Conservation (phyloP, 805 yeast genomes). For the Ogataea ganodermae region DNA sequence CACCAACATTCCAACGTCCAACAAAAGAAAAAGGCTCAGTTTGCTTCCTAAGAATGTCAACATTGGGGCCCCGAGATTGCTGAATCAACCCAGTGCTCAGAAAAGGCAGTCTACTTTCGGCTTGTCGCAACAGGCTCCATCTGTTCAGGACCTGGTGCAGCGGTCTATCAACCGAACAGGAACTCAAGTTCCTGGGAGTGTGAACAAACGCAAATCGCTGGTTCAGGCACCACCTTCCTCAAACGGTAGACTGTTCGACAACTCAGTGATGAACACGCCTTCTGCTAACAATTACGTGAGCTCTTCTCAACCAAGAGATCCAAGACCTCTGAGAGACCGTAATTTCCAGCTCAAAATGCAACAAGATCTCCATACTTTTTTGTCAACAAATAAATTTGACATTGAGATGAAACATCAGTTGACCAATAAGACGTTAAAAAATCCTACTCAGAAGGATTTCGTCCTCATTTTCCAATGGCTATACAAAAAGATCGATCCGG, state of each 20-base stretch:
- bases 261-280: conserved; percentile 22
- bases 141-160: conserved; percentile 32
- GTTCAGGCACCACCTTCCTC: conserved; percentile 24
- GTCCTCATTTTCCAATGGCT: conserved; percentile 76
- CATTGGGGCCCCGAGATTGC: conserved; percentile 34
- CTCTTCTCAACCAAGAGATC: conserved; percentile 46
- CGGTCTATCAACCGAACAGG: conserved; percentile 29
- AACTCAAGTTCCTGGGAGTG: conserved; percentile 15
- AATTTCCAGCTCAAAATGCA: conserved; percentile 65
- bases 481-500: conserved; percentile 77
- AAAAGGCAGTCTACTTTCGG: conserved; percentile 32
- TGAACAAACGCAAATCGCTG: conserved; percentile 19
- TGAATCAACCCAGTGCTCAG: conserved; percentile 24
- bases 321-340: conserved; percentile 77
- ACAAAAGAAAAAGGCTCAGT: conserved; percentile 32
- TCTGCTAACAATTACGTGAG: conserved; percentile 13
- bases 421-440: conserved; percentile 60
- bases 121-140: conserved; percentile 20
- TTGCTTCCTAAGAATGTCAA: conserved; percentile 32
- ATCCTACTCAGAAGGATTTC: conserved; percentile 89
- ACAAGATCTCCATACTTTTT: conserved; percentile 66
- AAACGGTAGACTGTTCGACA: conserved; percentile 24
- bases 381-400: conserved; percentile 67
- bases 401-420: conserved; percentile 72
- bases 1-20: conserved; percentile 20